Base-by-base conservation (phyloP, 805 yeast genomes). In the Debaryomyces castellii region DNA sequence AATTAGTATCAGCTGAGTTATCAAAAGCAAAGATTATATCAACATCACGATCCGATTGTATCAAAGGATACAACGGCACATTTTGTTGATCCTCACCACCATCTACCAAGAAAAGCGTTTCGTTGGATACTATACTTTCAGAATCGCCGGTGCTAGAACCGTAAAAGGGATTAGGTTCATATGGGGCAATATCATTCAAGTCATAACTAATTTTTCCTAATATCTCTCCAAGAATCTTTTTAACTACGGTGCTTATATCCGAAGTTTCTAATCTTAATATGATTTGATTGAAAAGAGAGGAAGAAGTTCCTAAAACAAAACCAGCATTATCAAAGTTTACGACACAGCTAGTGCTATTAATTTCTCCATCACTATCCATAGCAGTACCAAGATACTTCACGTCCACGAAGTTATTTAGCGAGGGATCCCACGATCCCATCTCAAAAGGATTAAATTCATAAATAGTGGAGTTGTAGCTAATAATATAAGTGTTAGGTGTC, bases 391-490 rank as follows among this genome's bases (percentile, higher is more conserved):
- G 40, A 41, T 60, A 71, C 43, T 61, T 50, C 21, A 59, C 53
- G 14, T 65, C 58, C 2, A 62, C 55, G 43, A 71, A 71, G 12
- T 60, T 49, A 6, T 57, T 50, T 21, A 71, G 49, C 7, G 68
- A 55, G 5, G 72, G 69, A 49, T 71, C 77, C 77, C 77, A 71
- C 3, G 69, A 62, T 0, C 77, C 77, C 38, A 71, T 53, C 48
- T 71, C 77, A 42, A 51, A 67, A 2, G 77, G 72, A 39, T 54
- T 61, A 27, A 69, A 51, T 45, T 71, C 76, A 46, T 65, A 67
- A 3, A 71, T 76, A 1, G 96, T 87, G 7, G 95, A 83, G 69
- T 88, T 89, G 25, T 66, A 60, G 48, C 77, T 74, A 41, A 86
- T 67, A 40, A 85, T 73, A 4, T 50, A 41, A 3, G 85, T 74